Percentiles rank a stretch among this genome's conserved stretches.
These are phyloP conservation scores for Lumnitzera littorea DNA, from an alignment of 345 rosid genomes.

Conservation along the genomic window DNA sequence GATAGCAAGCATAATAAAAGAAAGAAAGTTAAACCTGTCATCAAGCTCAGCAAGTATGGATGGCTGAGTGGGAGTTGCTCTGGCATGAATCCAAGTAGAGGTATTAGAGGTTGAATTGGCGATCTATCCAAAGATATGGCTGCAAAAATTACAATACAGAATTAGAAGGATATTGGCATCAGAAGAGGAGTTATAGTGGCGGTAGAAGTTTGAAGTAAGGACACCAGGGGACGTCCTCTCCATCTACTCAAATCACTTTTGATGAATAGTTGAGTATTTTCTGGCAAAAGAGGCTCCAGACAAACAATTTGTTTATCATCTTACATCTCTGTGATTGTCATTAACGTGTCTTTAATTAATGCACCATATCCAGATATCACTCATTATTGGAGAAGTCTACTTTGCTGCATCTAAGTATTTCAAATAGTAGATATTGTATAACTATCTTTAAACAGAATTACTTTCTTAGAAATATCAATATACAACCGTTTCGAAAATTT, in stretches of 20 bases:
- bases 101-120: conserved; percentile 40
- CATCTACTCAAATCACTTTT: no score
- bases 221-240: no score
- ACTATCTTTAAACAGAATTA: background rate
- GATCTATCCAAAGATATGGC: conserved; percentile 69
- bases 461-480: background rate
- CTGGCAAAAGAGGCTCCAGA: no score
- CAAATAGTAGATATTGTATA: no score
- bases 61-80: conserved; percentile 20
- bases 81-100: conserved; percentile 49
- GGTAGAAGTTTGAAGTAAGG: no score
- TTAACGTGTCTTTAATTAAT: no score
- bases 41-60: conserved; percentile 28
- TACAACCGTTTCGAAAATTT: background rate
- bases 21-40: conserved; percentile 38
- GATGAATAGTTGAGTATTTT: no score
- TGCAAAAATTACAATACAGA: conserved; percentile 22
- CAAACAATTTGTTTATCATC: no score
- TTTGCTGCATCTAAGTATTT: no score
- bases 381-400: no score
- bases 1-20: background rate
- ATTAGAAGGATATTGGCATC: background rate
- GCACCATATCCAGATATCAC: no score
- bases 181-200: background rate
- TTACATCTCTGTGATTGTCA: no score